These are phyloP conservation scores for Ascoidea asiatica DNA, from an alignment of 805 yeast species.

Conservation along the genomic window DNA sequence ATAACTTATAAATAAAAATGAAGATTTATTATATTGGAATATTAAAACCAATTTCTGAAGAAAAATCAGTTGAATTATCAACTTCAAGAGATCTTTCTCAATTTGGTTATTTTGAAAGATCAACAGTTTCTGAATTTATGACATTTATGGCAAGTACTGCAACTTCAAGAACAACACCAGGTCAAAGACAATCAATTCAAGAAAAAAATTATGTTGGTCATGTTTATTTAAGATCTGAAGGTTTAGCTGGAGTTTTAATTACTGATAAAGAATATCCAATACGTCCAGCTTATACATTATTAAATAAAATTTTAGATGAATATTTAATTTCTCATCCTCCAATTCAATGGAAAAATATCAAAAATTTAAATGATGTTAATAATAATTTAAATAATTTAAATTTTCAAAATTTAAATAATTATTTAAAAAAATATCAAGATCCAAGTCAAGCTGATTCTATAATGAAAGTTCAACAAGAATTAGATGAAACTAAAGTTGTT, in stretches of 20 bases:
- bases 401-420: slow-evolving; percentile 50
- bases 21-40: slow-evolving; percentile 86
- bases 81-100: slow-evolving; percentile 72
- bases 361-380: slow-evolving; percentile 27
- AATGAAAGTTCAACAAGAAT: slow-evolving; percentile 93
- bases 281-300: slow-evolving; percentile 86
- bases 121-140: slow-evolving; percentile 80
- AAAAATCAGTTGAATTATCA: slow-evolving; percentile 61
- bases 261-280: slow-evolving; percentile 95
- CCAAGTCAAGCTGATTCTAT: slow-evolving; percentile 95
- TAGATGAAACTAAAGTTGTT: slow-evolving; percentile 94
- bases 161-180: slow-evolving; percentile 72
- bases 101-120: slow-evolving; percentile 81
- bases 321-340: slow-evolving; percentile 74
- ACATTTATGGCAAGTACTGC: slow-evolving; percentile 87
- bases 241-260: slow-evolving; percentile 81
- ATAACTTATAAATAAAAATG: slow-evolving; percentile 30
- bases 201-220: slow-evolving; percentile 82
- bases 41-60: slow-evolving; percentile 44
- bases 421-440: slow-evolving; percentile 81
- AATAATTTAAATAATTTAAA: slow-evolving; percentile 21
- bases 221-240: slow-evolving; percentile 81
- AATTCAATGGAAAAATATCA: slow-evolving; percentile 45
- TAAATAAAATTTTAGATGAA: slow-evolving; percentile 86
- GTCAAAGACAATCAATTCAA: slow-evolving; percentile 89